Evolutionary conservation across 352 stramenopile genomes (phyloP).

Genomic region (Blastocystis sp.): DNA sequence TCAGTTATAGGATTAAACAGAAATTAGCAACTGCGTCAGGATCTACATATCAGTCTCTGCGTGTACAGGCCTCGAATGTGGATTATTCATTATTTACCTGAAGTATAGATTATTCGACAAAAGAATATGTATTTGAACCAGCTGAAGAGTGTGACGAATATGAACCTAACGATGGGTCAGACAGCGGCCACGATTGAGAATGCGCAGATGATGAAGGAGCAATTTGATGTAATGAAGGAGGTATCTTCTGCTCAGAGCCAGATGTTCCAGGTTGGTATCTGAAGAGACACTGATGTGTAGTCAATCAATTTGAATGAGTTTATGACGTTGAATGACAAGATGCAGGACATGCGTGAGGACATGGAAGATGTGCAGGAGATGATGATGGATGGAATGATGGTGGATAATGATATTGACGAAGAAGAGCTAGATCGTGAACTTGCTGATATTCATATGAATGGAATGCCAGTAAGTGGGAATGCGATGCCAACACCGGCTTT

Average conservation of each 20-base stretch:
- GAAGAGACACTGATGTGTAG: not conserved
- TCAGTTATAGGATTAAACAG: constrained; percentile 44
- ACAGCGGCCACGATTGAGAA: constrained; percentile 20
- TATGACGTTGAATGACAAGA: constrained; percentile 34
- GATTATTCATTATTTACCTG: not conserved
- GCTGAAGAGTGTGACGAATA: constrained; percentile 12
- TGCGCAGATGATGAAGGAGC: constrained; percentile 53
- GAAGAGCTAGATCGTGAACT: constrained; percentile 47
- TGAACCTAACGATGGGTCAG: constrained; percentile 47
- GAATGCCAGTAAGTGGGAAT: not conserved
- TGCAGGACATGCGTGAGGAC: constrained; percentile 59
- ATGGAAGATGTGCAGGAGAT: constrained; percentile 62
- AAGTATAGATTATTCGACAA: constrained; percentile 21
- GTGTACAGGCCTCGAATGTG: not conserved
- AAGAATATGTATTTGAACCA: constrained; percentile 32
- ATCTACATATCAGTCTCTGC: not conserved
- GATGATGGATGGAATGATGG: constrained; percentile 53
- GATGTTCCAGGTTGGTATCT: constrained; percentile 36
- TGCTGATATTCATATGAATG: not conserved
- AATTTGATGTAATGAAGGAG: constrained; percentile 58
- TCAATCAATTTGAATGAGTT: constrained; percentile 45
- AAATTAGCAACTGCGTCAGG: not conserved
- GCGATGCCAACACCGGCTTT: not conserved
- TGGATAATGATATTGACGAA: constrained; percentile 14
- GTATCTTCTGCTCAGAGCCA: constrained; percentile 34